Evolutionary conservation across 2,329 filamentous ascomycete species (phyloP).

Genomic region (Leptodontidium sp.): DNA sequence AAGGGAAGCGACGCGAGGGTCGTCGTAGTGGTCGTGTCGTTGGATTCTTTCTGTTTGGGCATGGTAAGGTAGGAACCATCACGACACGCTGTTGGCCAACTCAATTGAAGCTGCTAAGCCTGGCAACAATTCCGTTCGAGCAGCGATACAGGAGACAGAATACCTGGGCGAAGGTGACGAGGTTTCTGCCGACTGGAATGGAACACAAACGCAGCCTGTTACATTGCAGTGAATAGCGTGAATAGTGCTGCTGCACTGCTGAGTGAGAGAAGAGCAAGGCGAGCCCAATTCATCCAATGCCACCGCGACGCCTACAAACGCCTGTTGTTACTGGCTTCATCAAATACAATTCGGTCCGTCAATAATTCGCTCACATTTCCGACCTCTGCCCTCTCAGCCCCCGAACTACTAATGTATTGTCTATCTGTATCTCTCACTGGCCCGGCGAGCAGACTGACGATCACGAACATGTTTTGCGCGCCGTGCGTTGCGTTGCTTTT

Average conservation of each 20-base stretch:
- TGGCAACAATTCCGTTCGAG: not conserved
- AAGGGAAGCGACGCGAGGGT: not conserved
- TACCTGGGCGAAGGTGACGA: too few relatives aligned
- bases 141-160: not conserved
- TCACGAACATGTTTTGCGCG: not conserved
- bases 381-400: slow-evolving; percentile 13
- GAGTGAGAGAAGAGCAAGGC: slow-evolving; percentile 12
- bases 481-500: not conserved
- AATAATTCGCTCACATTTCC: slow-evolving; percentile 9
- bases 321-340: slow-evolving; percentile 9
- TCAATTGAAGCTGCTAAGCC: not conserved
- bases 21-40: not conserved
- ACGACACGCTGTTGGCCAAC: not conserved
- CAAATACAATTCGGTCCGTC: not conserved
- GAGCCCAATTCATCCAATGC: not conserved
- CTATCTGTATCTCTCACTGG: slow-evolving; percentile 10
- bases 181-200: slow-evolving; percentile 1
- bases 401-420: not conserved
- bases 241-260: slow-evolving; percentile 12
- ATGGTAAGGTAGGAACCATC: slow-evolving; percentile 1
- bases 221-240: slow-evolving; percentile 4
- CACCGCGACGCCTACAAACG: not conserved
- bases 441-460: not conserved
- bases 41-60: not conserved
- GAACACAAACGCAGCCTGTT: not conserved